Base-by-base conservation (phyloP, 768 basidiomycete species). In the Pleurotus eryngii region DNA sequence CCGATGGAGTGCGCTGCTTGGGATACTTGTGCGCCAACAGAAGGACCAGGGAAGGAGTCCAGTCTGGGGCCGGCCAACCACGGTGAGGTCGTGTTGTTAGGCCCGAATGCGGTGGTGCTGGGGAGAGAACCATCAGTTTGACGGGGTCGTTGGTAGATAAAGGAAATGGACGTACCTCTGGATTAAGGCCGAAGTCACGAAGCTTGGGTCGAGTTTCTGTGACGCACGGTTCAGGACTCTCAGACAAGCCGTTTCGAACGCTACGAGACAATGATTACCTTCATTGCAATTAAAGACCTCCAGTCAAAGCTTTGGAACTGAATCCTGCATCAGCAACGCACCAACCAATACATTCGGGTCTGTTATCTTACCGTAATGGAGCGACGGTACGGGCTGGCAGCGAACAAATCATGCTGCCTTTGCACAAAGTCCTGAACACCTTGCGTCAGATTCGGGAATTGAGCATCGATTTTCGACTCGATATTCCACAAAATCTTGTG, bases 261-360 rank as follows among this genome's bases (percentile, higher is more conserved):
- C 24, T 26, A 5, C 24, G 24, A 49, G 27, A 6, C 4, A 18
- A 14, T 3, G 57, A 48, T 37, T 61, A 80, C 84, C 79, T 87
- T 89, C 86, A 91, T 90, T 20, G 72, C 78, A 49, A 88, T 67
- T 12, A 92, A 67, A 12, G 89, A 85, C 63, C 89, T 77, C 90
- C 91, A 92, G 67, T 90, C 86, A 63, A 91, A 90, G 63, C 87
- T 89, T 73, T 93, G 88, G 61, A 82, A 89, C 88, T 90, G 61
- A 5, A 20, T 46, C 55, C 39, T 27, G 38, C 24, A 17, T 35
- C 30, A 35, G 30, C 30, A 35, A 35, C 8, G 11, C 30, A 35
- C 30, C 30, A 8, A 35, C 30, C 30, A 35, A 11, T 35, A 35
- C 30, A 35, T 8, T 9, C 30, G 9, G 30, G 9, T 11, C 11